Conservation (phyloP, 2,329 filamentous ascomycete species). For the Stachybotrys chlorohalonatus region DNA sequence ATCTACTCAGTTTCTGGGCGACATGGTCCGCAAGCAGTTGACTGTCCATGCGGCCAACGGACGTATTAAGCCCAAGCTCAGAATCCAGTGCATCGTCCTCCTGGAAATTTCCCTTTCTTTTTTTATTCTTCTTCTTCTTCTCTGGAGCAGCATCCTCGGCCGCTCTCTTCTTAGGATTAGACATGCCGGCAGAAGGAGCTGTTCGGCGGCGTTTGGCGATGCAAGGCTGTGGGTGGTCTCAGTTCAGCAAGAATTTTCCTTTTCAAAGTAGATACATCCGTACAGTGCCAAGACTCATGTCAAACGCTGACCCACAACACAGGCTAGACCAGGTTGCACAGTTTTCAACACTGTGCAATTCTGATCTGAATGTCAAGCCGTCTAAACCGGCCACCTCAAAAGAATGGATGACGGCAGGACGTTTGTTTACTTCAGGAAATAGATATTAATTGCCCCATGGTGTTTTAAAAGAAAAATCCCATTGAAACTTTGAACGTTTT, state of each 20-base stretch:
- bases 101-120: slow-evolving; percentile 46
- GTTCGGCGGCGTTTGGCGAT: neutral
- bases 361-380: too few species aligned
- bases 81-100: slow-evolving; percentile 53
- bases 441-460: too few species aligned
- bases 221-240: neutral
- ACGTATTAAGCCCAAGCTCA: slow-evolving; percentile 67
- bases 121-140: slow-evolving; percentile 34
- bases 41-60: slow-evolving; percentile 75
- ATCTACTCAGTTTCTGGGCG: slow-evolving; percentile 67
- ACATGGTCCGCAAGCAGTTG: slow-evolving; percentile 78
- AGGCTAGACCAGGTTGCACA: neutral
- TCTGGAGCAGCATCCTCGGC: slow-evolving; percentile 35
- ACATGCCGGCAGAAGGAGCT: slow-evolving; percentile 16
- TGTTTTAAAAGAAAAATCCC: too few species aligned
- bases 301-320: neutral
- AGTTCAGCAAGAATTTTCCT: neutral
- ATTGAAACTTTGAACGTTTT: too few species aligned
- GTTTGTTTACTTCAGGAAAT: too few species aligned
- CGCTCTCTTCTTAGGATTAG: slow-evolving; percentile 45
- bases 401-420: too few species aligned
- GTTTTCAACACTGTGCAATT: neutral
- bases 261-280: neutral
- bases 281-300: neutral
- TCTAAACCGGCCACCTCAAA: too few species aligned